A percentile compares a stretch with the other conserved stretches of the same genome.
Conservation (phyloP, 129 eudicot genomes). For the Pulicaria dysenterica region DNA sequence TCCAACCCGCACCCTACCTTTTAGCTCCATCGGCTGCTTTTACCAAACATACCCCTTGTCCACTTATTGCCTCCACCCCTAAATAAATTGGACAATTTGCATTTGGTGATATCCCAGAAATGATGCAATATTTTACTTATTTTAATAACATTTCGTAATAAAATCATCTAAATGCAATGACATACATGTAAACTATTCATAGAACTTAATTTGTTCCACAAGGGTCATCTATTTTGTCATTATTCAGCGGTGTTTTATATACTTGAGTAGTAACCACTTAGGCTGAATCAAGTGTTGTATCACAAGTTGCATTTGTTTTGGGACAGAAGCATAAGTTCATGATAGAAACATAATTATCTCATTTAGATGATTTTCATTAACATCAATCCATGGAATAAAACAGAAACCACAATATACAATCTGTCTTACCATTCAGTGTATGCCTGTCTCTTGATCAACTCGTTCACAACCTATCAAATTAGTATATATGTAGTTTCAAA, state of each 20-base stretch:
- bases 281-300: constrained; percentile 1
- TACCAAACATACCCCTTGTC: too few species aligned
- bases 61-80: too few species aligned
- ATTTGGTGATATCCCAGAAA: too few species aligned
- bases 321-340: background rate
- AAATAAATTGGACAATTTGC: too few species aligned
- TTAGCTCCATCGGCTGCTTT: too few species aligned
- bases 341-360: background rate
- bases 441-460: constrained; percentile 65
- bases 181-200: background rate
- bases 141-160: background rate
- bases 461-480: constrained; percentile 65
- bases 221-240: background rate
- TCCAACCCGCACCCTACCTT: too few species aligned
- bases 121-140: too few species aligned
- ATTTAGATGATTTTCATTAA: background rate
- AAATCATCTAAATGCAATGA: background rate
- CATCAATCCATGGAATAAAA: background rate
- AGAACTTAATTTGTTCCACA: background rate
- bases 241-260: background rate
- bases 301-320: constrained; percentile 12
- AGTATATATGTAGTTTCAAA: background rate
- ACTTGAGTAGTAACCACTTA: background rate
- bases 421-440: constrained; percentile 68
- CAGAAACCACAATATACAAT: constrained; percentile 2